Evolutionary conservation across 1,284 basidiomycete species (phyloP).

Genomic region (Salmacisia buchloeana): DNA sequence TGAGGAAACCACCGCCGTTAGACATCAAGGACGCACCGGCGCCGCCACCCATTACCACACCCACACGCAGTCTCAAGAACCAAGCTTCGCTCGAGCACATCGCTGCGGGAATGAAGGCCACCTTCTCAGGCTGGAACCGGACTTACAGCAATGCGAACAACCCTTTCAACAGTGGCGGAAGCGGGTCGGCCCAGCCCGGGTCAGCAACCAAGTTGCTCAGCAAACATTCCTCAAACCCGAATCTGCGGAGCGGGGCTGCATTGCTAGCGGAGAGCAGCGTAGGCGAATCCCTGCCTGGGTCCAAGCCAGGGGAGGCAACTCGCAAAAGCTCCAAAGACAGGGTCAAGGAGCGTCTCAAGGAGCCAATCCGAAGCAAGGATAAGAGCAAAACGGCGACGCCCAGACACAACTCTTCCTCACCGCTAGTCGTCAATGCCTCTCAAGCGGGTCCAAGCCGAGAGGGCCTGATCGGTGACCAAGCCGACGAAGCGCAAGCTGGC

Average conservation of each 20-base stretch:
- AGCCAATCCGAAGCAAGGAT: neutral
- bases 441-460: too few relatives aligned
- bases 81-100: neutral
- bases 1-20: neutral
- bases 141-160: neutral
- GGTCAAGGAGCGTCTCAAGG: neutral
- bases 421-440: neutral
- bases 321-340: neutral
- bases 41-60: neutral
- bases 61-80: neutral
- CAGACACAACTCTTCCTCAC: neutral
- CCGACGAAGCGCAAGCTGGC: conserved; percentile 8
- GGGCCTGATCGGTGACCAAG: too few relatives aligned
- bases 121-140: neutral
- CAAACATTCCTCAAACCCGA: conserved; percentile 1
- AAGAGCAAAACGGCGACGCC: neutral
- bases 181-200: too few relatives aligned
- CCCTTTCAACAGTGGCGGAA: neutral
- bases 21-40: neutral
- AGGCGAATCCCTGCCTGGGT: neutral
- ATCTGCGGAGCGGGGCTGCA: neutral
- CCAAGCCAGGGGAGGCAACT: neutral
- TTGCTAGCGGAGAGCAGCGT: neutral
- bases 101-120: neutral
- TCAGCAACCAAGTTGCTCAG: neutral